Evolutionary conservation across 805 yeast genomes (phyloP), one percentile per base, ranked within the genome.

Genomic region (Debaryomyces prosopidis): DNA sequence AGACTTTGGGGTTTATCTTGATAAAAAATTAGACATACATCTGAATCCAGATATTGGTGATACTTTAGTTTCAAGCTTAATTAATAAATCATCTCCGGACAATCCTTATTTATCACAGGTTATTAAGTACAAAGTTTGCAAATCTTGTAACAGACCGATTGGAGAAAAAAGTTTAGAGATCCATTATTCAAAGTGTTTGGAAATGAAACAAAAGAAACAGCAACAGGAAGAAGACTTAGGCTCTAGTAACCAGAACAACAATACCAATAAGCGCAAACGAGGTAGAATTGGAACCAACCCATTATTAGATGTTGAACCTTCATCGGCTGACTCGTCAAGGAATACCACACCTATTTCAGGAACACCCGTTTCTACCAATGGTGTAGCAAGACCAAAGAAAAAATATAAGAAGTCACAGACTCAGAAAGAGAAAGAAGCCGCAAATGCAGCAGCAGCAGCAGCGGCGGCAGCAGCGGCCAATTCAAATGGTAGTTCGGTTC

Each of bases 371-470:
- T 45, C 51, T n/a, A 40, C 58, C n/a, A 46, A 48, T 33, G 53
- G 51, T 9, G 44, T 51, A 5, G 50, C 52, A 6, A 53, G 55
- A 44, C 75, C 76, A 3, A 71, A 71, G 59, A 71, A 72, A 55
- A 72, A 72, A 51, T 71, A 72, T 50, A 71, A 70, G 54, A 71
- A 72, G 48, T 62, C 70, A 2, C 75, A 72, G 46, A 65, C 71
- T 36, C 76, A 72, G 50, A 68, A 65, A 52, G 76, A 71, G 42
- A 71, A 71, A 48, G 77, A 71, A 47, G 76, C 76, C 1, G 77
- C 76, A 17, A 68, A 68, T 49, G 76, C 75, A 3, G 76, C 76
- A 2, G 76, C 76, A 0, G 75, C 75, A 0, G 75, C 76, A 1
- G 73, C 73, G 0, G 69, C 69, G 1, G 73, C 71, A 1, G 66